phyloP scores from a whole-genome alignment of 1,284 basidiomycete species.

The Ganoderma resinaceum region DNA sequence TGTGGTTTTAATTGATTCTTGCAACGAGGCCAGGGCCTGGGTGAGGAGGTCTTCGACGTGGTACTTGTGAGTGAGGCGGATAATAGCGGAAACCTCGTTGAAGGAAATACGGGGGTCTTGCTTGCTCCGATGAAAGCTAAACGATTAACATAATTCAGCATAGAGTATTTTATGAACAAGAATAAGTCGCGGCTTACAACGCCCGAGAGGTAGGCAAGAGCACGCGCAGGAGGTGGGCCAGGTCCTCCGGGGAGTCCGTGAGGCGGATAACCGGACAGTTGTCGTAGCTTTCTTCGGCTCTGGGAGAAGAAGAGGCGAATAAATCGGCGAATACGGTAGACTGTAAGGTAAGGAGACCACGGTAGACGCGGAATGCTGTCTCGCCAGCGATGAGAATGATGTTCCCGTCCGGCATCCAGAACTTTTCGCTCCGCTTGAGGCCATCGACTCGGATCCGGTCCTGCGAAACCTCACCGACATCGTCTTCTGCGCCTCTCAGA shows the following conservation, averaged over 20 bases:
- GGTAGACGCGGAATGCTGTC: constrained; percentile 72
- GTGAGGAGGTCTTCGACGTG: constrained; percentile 1
- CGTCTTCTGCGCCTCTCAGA: background rate
- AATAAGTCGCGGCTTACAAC: background rate
- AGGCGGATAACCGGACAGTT: constrained; percentile 19
- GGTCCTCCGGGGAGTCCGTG: constrained; percentile 10
- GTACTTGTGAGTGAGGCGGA: constrained; percentile 19
- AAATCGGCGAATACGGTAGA: constrained; percentile 23
- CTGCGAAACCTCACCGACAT: background rate
- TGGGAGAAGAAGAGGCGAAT: constrained; percentile 13
- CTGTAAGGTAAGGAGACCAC: constrained; percentile 46
- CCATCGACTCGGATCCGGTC: background rate
- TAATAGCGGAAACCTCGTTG: constrained; percentile 6
- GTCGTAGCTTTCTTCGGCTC: constrained; percentile 1
- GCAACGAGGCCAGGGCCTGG: background rate
- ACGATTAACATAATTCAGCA: background rate
- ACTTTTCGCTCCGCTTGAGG: constrained; percentile 45
- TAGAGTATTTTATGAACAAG: too few species aligned
- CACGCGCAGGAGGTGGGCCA: constrained; percentile 7
- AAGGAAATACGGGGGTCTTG: background rate
- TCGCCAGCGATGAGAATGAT: constrained; percentile 61
- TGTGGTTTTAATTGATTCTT: background rate
- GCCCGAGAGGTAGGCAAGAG: background rate
- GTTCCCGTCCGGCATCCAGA: constrained; percentile 78
- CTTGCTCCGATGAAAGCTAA: background rate